A percentile compares a stretch with the other conserved stretches of the same genome.
These are phyloP conservation scores for Aspergillus haitiensis DNA, from an alignment of 495 filamentous ascomycete species.

Conservation along the genomic window DNA sequence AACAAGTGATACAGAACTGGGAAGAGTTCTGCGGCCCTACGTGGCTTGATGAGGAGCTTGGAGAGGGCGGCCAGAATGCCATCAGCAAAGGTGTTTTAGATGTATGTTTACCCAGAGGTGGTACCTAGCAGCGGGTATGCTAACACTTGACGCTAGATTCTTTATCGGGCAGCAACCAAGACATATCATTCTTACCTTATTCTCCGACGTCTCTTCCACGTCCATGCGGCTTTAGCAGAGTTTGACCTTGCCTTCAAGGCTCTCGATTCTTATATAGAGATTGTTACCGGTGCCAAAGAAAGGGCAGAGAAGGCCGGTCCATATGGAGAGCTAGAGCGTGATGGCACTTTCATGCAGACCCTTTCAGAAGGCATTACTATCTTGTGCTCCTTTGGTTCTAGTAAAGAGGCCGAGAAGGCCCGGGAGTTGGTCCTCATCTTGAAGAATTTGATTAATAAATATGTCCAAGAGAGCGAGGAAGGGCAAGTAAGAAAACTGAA, in stretches of 20 bases:
- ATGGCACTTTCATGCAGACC: slow-evolving; percentile 71
- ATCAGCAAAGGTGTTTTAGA: slow-evolving; percentile 72
- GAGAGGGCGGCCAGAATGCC: slow-evolving; percentile 70
- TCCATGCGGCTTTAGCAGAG: slow-evolving; percentile 81
- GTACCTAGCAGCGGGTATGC: background rate
- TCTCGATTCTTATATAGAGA: slow-evolving; percentile 84
- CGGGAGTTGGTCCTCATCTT: slow-evolving; percentile 63
- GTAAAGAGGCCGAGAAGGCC: slow-evolving; percentile 74
- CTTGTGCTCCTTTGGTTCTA: slow-evolving; percentile 76
- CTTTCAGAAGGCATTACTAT: slow-evolving; percentile 74
- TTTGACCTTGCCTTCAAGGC: slow-evolving; percentile 85
- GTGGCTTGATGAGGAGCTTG: slow-evolving; percentile 75
- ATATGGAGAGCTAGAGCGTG: slow-evolving; percentile 74
- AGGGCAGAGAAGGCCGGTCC: slow-evolving; percentile 75
- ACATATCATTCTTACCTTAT: slow-evolving; percentile 91
- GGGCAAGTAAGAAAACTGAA: slow-evolving; percentile 31
- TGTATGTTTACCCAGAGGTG: slow-evolving; percentile 42
- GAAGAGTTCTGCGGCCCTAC: slow-evolving; percentile 66
- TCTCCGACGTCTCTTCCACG: slow-evolving; percentile 81
- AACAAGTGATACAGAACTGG: slow-evolving; percentile 84
- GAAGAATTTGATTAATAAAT: slow-evolving; percentile 61
- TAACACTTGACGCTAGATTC: slow-evolving; percentile 49
- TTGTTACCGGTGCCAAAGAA: slow-evolving; percentile 77
- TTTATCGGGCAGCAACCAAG: slow-evolving; percentile 85
- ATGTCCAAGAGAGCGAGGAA: slow-evolving; percentile 36